Percentiles rank a stretch among this genome's conserved stretches.
Evolutionary conservation across 768 basidiomycete species (phyloP).

Genomic region (Tulasnella calospora): DNA sequence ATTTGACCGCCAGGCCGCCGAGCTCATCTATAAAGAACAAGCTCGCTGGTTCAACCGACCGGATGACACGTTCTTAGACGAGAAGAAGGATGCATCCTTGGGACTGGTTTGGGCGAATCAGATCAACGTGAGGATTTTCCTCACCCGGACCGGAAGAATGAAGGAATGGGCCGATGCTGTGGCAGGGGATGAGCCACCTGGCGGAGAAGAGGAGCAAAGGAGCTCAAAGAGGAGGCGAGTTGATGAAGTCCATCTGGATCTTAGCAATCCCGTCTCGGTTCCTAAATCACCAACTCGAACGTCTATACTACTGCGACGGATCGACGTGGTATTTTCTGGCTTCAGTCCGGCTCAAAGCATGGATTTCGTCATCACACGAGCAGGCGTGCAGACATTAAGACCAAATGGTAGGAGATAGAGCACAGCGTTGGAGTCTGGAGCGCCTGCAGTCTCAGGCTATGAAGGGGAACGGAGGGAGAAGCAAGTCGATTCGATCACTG

Average conservation of each 20-base stretch:
- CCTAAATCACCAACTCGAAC: not conserved
- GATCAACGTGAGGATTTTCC: constrained; percentile 77
- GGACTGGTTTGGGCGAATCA: constrained; percentile 94
- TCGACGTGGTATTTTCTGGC: constrained; percentile 75
- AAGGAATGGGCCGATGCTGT: constrained; percentile 39
- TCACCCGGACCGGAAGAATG: constrained; percentile 70
- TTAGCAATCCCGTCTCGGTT: constrained; percentile 1
- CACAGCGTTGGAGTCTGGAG: too few species aligned
- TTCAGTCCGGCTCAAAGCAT: constrained; percentile 52
- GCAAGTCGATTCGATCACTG: not conserved
- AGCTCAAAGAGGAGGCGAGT: constrained; percentile 30
- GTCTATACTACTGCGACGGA: constrained; percentile 53
- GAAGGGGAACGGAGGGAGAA: not conserved
- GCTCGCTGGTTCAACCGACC: constrained; percentile 70
- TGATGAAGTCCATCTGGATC: not conserved
- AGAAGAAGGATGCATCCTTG: constrained; percentile 71
- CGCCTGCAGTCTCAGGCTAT: not conserved
- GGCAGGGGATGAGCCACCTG: constrained; percentile 16
- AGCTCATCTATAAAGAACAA: constrained; percentile 64
- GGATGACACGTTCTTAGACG: constrained; percentile 53
- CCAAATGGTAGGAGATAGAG: not conserved
- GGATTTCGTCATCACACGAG: constrained; percentile 67
- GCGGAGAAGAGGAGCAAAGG: constrained; percentile 32
- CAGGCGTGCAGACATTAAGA: constrained; percentile 45
- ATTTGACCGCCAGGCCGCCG: constrained; percentile 26